Evolutionary conservation across 1,139 yeast genomes (phyloP).

Genomic region (Pichia sp.): DNA sequence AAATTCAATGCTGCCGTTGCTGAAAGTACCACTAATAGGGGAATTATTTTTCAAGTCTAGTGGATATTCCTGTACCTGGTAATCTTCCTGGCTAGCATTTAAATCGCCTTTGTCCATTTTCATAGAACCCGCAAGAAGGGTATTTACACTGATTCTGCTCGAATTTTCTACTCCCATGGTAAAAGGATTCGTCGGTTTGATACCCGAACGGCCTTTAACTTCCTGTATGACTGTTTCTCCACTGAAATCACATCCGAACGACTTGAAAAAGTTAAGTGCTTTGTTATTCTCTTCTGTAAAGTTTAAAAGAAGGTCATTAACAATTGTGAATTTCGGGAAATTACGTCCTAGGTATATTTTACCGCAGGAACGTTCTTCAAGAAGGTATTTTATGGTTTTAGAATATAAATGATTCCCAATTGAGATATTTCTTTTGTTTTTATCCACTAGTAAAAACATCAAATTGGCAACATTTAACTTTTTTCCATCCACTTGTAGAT

Average conservation of each 20-base stretch:
- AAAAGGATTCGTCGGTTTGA: neutral
- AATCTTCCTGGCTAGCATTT: neutral
- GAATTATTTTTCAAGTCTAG: neutral
- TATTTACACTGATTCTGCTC: conserved; percentile 7
- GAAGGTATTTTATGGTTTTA: conserved; percentile 50
- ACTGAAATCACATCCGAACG: conserved; percentile 36
- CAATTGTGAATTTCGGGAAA: conserved; percentile 39
- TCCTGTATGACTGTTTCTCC: neutral
- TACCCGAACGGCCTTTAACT: neutral
- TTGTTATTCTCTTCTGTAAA: conserved; percentile 10
- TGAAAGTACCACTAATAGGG: neutral
- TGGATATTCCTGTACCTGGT: neutral
- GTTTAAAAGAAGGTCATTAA: conserved; percentile 38
- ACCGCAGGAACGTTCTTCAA: conserved; percentile 42
- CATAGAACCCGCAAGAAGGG: neutral
- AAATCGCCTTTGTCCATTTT: neutral
- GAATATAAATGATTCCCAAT: conserved; percentile 56
- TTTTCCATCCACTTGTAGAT: conserved; percentile 27
- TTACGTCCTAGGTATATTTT: conserved; percentile 44
- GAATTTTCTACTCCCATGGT: neutral
- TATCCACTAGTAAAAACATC: conserved; percentile 50
- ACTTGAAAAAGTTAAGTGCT: conserved; percentile 12
- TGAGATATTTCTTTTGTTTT: conserved; percentile 51
- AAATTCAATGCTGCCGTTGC: neutral
- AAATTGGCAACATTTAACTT: conserved; percentile 40